Percentiles rank a stretch among this genome's conserved stretches.
phyloP scores from a whole-genome alignment of 2,329 filamentous ascomycete genomes.

The Ploettnerulaceae sp. region DNA sequence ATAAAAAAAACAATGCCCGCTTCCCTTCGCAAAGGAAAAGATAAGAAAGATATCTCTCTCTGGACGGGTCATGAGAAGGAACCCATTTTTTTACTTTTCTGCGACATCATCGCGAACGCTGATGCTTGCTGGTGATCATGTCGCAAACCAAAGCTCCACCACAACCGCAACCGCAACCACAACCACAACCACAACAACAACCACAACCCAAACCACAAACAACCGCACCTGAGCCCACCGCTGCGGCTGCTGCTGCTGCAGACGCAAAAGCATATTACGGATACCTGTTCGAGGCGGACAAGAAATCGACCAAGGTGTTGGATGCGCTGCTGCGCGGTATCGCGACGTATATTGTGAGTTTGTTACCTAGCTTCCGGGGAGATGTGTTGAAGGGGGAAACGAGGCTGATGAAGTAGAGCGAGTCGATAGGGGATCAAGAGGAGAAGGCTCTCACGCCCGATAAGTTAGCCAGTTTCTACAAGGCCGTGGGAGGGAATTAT shows the following conservation, averaged over 20 bases:
- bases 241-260: conserved; percentile 17
- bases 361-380: too few species aligned
- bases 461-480: conserved; percentile 75
- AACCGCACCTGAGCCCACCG: conserved; percentile 16
- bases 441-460: conserved; percentile 53
- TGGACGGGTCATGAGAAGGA: not conserved
- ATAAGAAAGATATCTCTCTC: not conserved
- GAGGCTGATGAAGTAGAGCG: conserved; percentile 40
- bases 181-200: not conserved
- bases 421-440: conserved; percentile 53
- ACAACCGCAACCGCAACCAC: not conserved
- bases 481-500: conserved; percentile 68
- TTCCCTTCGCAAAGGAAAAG: too few species aligned
- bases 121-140: conserved; percentile 2
- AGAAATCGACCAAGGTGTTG: conserved; percentile 61
- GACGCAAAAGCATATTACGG: conserved; percentile 45
- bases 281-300: conserved; percentile 64
- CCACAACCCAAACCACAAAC: not conserved
- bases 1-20: too few species aligned
- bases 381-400: too few species aligned
- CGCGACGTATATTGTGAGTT: conserved; percentile 63
- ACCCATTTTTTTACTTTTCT: not conserved
- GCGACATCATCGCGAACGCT: not conserved
- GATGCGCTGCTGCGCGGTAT: conserved; percentile 65
- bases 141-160: conserved; percentile 2